These are phyloP conservation scores for Aspergillus sclerotiicarbonarius DNA, from an alignment of 495 filamentous ascomycete genomes.

Conservation along the genomic window DNA sequence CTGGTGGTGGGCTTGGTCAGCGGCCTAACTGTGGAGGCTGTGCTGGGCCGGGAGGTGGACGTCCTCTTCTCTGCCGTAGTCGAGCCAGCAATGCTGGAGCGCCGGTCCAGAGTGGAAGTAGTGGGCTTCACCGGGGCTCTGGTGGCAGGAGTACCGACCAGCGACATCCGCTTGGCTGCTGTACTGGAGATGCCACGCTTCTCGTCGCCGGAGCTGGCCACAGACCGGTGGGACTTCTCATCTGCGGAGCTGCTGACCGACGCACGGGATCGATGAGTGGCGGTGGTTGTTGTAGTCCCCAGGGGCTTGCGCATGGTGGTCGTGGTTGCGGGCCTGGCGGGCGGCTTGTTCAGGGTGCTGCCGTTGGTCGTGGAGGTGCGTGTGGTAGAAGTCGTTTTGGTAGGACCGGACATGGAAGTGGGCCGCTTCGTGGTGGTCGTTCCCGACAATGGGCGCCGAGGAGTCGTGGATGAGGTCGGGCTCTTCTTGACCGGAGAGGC, in stretches of 20 bases:
- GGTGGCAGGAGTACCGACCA: slow-evolving; percentile 36
- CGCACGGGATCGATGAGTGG: slow-evolving; percentile 44
- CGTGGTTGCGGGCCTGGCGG: slow-evolving; percentile 42
- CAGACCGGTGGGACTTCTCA: slow-evolving; percentile 39
- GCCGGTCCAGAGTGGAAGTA: slow-evolving; percentile 38
- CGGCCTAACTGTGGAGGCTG: slow-evolving; percentile 29
- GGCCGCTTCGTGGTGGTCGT: slow-evolving; percentile 38
- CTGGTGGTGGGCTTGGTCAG: slow-evolving; percentile 23
- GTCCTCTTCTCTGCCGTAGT: slow-evolving; percentile 34
- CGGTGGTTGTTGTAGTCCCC: slow-evolving; percentile 39
- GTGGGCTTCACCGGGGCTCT: slow-evolving; percentile 37
- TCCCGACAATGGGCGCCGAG: slow-evolving; percentile 34
- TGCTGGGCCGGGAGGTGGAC: slow-evolving; percentile 26
- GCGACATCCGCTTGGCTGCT: slow-evolving; percentile 48
- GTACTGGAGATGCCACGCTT: slow-evolving; percentile 40
- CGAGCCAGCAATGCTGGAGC: slow-evolving; percentile 42
- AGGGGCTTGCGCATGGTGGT: slow-evolving; percentile 39
- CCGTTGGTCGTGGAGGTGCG: slow-evolving; percentile 31
- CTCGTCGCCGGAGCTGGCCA: slow-evolving; percentile 48
- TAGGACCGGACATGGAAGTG: slow-evolving; percentile 30
- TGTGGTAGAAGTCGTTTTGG: slow-evolving; percentile 29
- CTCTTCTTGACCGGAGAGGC: slow-evolving; percentile 32
- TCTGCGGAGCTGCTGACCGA: slow-evolving; percentile 51
- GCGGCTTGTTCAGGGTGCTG: slow-evolving; percentile 44
- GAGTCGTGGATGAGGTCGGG: slow-evolving; percentile 19